Percentiles rank a stretch among this genome's conserved stretches.
Evolutionary conservation across 2,329 filamentous ascomycete genomes (phyloP).

Genomic region (Xylariaceae sp.): DNA sequence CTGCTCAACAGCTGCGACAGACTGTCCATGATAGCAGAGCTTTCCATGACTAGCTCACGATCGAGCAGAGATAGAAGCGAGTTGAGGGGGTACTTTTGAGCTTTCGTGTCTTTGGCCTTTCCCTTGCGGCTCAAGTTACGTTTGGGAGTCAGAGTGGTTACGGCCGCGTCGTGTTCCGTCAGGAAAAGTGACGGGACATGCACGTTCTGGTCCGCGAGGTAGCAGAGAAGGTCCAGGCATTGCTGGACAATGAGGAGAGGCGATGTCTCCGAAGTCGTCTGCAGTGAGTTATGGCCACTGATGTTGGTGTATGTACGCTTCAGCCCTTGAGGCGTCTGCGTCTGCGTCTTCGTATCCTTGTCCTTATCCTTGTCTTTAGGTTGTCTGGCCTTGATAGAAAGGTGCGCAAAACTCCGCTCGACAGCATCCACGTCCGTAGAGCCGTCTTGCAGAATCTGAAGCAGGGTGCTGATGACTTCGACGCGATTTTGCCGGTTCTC

Average conservation of each 20-base stretch:
- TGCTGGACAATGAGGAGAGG: slow-evolving; percentile 95
- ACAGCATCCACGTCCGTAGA: slow-evolving; percentile 90
- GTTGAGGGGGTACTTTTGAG: slow-evolving; percentile 86
- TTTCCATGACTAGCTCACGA: slow-evolving; percentile 93
- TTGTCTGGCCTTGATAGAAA: slow-evolving; percentile 86
- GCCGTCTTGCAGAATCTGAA: slow-evolving; percentile 92
- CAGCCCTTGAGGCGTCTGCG: slow-evolving; percentile 73
- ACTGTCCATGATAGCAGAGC: slow-evolving; percentile 92
- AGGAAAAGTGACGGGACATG: slow-evolving; percentile 90
- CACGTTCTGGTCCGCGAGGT: slow-evolving; percentile 76
- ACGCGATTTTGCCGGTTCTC: slow-evolving; percentile 94
- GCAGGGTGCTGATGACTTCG: slow-evolving; percentile 85
- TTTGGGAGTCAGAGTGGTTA: slow-evolving; percentile 70
- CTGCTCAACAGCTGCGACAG: slow-evolving; percentile 81
- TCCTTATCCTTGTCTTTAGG: slow-evolving; percentile 44
- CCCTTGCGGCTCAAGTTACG: slow-evolving; percentile 73
- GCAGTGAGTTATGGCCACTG: slow-evolving; percentile 38
- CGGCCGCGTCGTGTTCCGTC: slow-evolving; percentile 79
- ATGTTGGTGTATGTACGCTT: slow-evolving; percentile 68
- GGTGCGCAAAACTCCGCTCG: slow-evolving; percentile 88
- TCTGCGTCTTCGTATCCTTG: slow-evolving; percentile 64
- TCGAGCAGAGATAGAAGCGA: slow-evolving; percentile 82
- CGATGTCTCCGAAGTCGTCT: slow-evolving; percentile 78
- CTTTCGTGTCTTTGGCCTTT: slow-evolving; percentile 81
- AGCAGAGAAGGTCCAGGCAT: slow-evolving; percentile 78